phyloP scores from a whole-genome alignment of 1,284 basidiomycete species.

The Hemileia vastatrix region DNA sequence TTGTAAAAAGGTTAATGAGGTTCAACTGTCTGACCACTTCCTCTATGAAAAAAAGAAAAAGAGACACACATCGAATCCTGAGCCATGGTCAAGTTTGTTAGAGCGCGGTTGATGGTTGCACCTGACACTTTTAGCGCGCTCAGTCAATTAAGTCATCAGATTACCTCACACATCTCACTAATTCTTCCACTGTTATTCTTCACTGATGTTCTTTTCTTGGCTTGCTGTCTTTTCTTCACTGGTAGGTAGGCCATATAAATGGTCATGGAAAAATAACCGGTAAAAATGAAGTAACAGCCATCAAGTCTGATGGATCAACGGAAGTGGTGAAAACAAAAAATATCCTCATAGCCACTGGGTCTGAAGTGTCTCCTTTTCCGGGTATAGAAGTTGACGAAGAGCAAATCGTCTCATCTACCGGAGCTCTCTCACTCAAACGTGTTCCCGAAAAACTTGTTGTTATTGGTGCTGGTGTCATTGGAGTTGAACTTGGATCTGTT shows the following conservation, averaged over 20 bases:
- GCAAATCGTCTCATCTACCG: conserved; percentile 89
- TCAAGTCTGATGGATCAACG: conserved; percentile 74
- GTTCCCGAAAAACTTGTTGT: conserved; percentile 95
- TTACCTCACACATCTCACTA: conserved; percentile 91
- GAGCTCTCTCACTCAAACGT: conserved; percentile 74
- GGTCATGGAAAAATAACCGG: too few relatives aligned
- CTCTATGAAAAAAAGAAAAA: too few relatives aligned
- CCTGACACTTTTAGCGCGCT: too few relatives aligned
- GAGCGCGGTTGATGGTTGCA: too few relatives aligned
- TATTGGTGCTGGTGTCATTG: conserved; percentile 95
- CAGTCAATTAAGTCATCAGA: too few relatives aligned
- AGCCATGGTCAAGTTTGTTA: too few relatives aligned
- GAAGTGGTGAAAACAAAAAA: conserved; percentile 73
- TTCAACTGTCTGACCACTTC: too few relatives aligned
- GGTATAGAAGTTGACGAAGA: conserved; percentile 94
- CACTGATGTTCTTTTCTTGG: conserved; percentile 65
- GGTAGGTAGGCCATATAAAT: too few relatives aligned
- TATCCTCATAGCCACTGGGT: conserved; percentile 91
- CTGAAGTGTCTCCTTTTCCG: conserved; percentile 92
- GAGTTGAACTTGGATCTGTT: conserved; percentile 90
- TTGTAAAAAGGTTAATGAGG: too few relatives aligned
- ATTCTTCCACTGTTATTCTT: conserved; percentile 75
- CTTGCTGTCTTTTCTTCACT: too few relatives aligned
- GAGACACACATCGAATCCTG: too few relatives aligned
- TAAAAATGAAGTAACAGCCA: too few relatives aligned